A percentile compares a stretch with the other conserved stretches of the same genome.
Evolutionary conservation across 208 protist genomes (phyloP).

Genomic region (Crithidia acanthocephali): DNA sequence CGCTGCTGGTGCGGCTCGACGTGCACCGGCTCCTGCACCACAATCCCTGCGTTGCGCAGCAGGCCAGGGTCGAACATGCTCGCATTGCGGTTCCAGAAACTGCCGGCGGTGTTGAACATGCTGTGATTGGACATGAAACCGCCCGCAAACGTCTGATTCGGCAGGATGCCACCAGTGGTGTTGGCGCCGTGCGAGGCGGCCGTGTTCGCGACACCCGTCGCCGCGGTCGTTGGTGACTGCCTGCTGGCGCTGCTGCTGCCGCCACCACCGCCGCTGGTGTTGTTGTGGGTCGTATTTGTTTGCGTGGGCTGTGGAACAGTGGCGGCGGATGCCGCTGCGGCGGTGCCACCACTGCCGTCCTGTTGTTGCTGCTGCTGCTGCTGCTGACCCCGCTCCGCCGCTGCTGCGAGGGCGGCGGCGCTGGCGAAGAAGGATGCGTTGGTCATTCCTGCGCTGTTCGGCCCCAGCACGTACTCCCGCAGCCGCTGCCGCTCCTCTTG

Average conservation of each 20-base stretch:
- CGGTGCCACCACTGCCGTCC: too few species aligned
- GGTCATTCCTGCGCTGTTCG: background rate
- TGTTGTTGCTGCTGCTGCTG: too few species aligned
- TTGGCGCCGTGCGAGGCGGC: background rate
- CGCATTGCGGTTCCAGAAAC: conserved; percentile 16
- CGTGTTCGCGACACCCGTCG: background rate
- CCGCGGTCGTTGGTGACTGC: background rate
- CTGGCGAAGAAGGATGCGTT: conserved; percentile 12
- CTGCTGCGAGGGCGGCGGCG: conserved; percentile 9
- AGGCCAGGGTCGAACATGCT: conserved; percentile 25
- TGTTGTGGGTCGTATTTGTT: background rate
- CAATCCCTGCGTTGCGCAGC: conserved; percentile 32
- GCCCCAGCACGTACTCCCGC: conserved; percentile 26
- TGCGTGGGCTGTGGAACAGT: too few species aligned
- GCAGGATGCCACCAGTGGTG: background rate
- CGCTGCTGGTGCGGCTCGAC: conserved; percentile 15
- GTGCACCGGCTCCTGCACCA: conserved; percentile 33
- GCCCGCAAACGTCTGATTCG: conserved; percentile 15
- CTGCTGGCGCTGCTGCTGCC: background rate
- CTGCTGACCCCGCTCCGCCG: background rate
- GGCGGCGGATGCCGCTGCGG: background rate
- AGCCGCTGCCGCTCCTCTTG: conserved; percentile 34
- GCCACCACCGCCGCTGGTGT: background rate
- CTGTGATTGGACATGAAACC: conserved; percentile 26
- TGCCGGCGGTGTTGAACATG: conserved; percentile 23